These are phyloP conservation scores for Vitis amurensis DNA, from an alignment of 164 flowering plant genomes.

Conservation along the genomic window DNA sequence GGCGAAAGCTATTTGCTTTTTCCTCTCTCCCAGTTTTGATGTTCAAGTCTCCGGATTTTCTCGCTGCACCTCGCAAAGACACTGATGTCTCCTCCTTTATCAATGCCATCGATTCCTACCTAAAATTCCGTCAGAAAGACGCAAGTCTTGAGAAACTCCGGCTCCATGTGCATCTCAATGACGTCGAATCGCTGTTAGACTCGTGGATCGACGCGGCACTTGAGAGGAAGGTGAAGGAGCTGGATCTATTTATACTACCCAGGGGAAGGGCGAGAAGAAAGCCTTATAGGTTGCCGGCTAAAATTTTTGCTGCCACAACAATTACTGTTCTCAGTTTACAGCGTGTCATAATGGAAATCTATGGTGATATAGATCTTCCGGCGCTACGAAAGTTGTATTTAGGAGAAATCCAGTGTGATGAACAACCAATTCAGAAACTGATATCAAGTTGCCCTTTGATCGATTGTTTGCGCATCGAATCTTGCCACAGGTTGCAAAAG, in stretches of 20 bases:
- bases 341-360: not conserved
- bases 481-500: conserved; percentile 14
- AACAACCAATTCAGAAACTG: conserved; percentile 12
- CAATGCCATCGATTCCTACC: conserved; percentile 15
- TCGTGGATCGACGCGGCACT: conserved; percentile 20
- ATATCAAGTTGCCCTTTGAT: conserved; percentile 27
- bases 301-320: conserved; percentile 10
- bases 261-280: too few relatives aligned
- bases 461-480: conserved; percentile 29
- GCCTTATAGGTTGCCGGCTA: conserved; percentile 8
- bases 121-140: conserved; percentile 5
- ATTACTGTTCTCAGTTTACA: conserved; percentile 21
- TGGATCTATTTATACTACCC: conserved; percentile 17
- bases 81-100: too few relatives aligned
- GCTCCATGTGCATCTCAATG: conserved; percentile 6
- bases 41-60: conserved; percentile 20
- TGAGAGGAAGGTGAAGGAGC: conserved; percentile 22
- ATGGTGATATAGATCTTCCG: conserved; percentile 3
- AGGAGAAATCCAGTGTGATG: conserved; percentile 9
- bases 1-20: conserved; percentile 17
- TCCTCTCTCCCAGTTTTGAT: conserved; percentile 14
- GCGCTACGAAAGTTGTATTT: conserved; percentile 18
- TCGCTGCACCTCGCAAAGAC: too few relatives aligned
- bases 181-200: not conserved
- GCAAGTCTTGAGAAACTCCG: conserved; percentile 17